phyloP scores from a whole-genome alignment of 2,329 filamentous ascomycete genomes.

The Aspergillus tamarii region DNA sequence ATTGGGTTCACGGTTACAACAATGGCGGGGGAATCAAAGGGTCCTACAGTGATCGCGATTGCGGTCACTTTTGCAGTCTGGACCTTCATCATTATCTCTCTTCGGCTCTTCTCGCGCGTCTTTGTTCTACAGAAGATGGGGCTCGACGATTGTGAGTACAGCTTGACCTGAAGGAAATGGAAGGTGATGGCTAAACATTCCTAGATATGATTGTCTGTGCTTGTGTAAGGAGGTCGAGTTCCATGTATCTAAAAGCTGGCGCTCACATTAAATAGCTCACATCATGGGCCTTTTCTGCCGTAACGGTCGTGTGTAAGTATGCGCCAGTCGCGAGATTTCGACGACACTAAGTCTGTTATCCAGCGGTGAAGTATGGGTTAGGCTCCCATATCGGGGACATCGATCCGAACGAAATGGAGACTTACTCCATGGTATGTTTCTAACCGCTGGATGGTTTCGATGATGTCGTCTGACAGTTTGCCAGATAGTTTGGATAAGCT shows the following conservation, averaged over 20 bases:
- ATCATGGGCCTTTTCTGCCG: constrained; percentile 41
- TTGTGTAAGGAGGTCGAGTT: constrained; percentile 27
- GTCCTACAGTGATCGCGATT: constrained; percentile 38
- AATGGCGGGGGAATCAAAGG: constrained; percentile 32
- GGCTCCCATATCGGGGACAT: constrained; percentile 21
- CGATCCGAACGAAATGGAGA: constrained; percentile 11
- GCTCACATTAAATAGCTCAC: constrained; percentile 26
- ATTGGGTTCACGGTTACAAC: not conserved
- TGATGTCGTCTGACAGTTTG: not conserved
- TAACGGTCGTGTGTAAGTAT: constrained; percentile 35
- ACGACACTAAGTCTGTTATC: not conserved
- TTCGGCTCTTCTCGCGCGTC: constrained; percentile 46
- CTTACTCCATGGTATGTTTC: constrained; percentile 16
- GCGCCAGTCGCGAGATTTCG: not conserved
- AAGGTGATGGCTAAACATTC: not conserved
- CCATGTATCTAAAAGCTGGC: not conserved
- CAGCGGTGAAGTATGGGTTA: constrained; percentile 23
- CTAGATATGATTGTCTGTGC: constrained; percentile 35
- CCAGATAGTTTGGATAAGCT: constrained; percentile 51
- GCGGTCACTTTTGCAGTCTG: constrained; percentile 43
- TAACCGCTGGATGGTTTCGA: too few relatives aligned
- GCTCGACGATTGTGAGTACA: constrained; percentile 34
- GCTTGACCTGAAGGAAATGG: too few relatives aligned
- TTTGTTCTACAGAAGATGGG: constrained; percentile 40
- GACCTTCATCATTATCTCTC: constrained; percentile 40